A percentile compares a stretch with the other conserved stretches of the same genome.
Conservation (phyloP, 169 alveolate genomes). For the Plasmodium adleri region DNA sequence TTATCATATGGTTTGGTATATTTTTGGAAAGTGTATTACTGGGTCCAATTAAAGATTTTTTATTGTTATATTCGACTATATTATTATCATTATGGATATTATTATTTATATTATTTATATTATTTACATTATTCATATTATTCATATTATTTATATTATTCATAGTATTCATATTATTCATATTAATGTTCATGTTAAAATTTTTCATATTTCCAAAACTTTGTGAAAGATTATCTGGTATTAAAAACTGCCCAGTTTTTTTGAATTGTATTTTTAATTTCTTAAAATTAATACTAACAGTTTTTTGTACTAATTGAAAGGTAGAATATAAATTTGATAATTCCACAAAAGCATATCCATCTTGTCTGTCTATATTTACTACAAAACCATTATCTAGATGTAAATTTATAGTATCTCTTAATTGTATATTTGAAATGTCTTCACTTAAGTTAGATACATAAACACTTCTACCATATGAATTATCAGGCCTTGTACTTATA, state of each 20-base stretch:
- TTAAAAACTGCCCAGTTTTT: slow-evolving; percentile 72
- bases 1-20: too few species aligned
- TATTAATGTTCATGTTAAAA: slow-evolving; percentile 1
- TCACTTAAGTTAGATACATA: slow-evolving; percentile 73
- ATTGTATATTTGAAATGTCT: slow-evolving; percentile 54
- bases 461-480: slow-evolving; percentile 76
- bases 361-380: slow-evolving; percentile 73
- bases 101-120: background rate
- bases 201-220: background rate
- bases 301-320: slow-evolving; percentile 61
- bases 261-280: slow-evolving; percentile 72
- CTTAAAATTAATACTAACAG: slow-evolving; percentile 56
- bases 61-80: too few species aligned
- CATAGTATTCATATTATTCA: background rate
- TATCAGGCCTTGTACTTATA: slow-evolving; percentile 69
- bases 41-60: too few species aligned
- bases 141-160: background rate
- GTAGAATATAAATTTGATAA: slow-evolving; percentile 61
- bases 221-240: slow-evolving; percentile 61
- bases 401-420: slow-evolving; percentile 60
- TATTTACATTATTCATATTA: background rate
- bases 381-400: slow-evolving; percentile 68
- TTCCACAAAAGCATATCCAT: slow-evolving; percentile 75
- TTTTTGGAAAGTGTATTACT: too few species aligned
- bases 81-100: background rate